Conservation (phyloP, 2,329 filamentous ascomycete genomes). For the Pseudogymnoascus sp. region DNA sequence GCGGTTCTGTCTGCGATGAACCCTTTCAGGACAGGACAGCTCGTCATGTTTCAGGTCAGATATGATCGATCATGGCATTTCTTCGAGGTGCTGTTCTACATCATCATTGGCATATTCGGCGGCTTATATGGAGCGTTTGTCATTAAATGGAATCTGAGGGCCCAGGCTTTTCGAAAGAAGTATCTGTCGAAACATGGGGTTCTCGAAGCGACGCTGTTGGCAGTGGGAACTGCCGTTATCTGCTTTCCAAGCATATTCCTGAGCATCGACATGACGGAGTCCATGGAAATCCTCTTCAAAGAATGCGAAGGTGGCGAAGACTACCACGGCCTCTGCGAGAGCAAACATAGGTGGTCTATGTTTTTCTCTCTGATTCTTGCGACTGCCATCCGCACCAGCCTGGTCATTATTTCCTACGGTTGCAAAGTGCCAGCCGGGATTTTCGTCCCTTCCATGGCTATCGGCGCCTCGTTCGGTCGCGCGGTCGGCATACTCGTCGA, state of each 20-base stretch:
- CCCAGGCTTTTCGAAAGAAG: slow-evolving; percentile 87
- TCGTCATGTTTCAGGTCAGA: slow-evolving; percentile 98
- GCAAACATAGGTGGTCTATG: slow-evolving; percentile 66
- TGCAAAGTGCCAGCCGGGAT: slow-evolving; percentile 98
- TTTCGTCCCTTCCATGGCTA: slow-evolving; percentile 96
- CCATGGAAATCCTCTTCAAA: slow-evolving; percentile 94
- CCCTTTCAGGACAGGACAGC: slow-evolving; percentile 88
- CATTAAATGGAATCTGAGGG: slow-evolving; percentile 93
- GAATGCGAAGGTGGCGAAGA: slow-evolving; percentile 87
- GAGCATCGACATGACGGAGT: slow-evolving; percentile 97
- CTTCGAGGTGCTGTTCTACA: slow-evolving; percentile 89
- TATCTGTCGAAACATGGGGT: slow-evolving; percentile 80
- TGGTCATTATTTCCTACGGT: slow-evolving; percentile 94
- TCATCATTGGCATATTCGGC: slow-evolving; percentile 85
- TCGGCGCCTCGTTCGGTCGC: slow-evolving; percentile 88
- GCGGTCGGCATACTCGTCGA: slow-evolving; percentile 94
- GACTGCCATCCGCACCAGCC: slow-evolving; percentile 68
- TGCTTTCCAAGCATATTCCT: slow-evolving; percentile 96
- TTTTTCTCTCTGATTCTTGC: slow-evolving; percentile 70
- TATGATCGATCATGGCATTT: slow-evolving; percentile 98
- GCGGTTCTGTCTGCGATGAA: slow-evolving; percentile 93
- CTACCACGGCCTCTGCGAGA: slow-evolving; percentile 82
- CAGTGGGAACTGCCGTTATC: slow-evolving; percentile 76
- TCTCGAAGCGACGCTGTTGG: slow-evolving; percentile 76
- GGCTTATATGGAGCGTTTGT: slow-evolving; percentile 93